A percentile compares a stretch with the other conserved stretches of the same genome.
Evolutionary conservation across 83 land plant genomes (phyloP).

Genomic region (Larix sibirica): DNA sequence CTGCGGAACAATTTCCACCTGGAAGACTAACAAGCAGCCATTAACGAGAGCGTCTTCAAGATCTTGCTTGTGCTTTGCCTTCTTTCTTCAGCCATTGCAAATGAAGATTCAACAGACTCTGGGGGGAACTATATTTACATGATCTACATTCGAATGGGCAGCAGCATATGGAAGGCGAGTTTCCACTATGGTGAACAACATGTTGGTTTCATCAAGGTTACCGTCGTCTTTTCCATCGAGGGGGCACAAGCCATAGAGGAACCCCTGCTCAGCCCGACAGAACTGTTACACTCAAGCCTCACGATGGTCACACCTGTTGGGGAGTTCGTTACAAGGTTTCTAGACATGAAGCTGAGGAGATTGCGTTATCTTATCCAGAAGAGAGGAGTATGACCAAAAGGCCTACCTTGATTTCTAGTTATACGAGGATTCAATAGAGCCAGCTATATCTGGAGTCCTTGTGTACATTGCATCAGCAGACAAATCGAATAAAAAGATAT

Average conservation of each 20-base stretch:
- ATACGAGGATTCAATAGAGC: conserved; percentile 33
- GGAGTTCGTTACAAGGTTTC: too few species aligned
- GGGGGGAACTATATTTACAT: conserved; percentile 48
- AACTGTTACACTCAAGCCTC: conserved; percentile 69
- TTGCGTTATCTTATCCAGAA: too few species aligned
- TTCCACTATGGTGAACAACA: conserved; percentile 47
- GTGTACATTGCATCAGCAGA: conserved; percentile 87
- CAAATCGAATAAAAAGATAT: conserved; percentile 62
- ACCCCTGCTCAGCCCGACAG: conserved; percentile 73
- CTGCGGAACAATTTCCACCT: too few species aligned
- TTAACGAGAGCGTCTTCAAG: too few species aligned
- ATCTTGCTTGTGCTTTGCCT: too few species aligned
- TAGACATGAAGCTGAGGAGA: too few species aligned
- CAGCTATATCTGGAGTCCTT: conserved; percentile 69
- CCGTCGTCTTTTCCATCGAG: conserved; percentile 76
- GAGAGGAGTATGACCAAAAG: too few species aligned
- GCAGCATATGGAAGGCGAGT: conserved; percentile 66
- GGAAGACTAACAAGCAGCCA: too few species aligned
- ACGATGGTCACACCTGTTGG: conserved; percentile 45
- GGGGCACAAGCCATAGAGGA: conserved; percentile 85
- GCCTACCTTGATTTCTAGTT: too few species aligned
- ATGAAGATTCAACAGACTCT: too few species aligned
- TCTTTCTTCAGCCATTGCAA: too few species aligned
- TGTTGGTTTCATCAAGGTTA: conserved; percentile 68
- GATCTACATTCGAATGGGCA: conserved; percentile 47